These are phyloP conservation scores for Termitomyces eurrhizus DNA, from an alignment of 768 basidiomycete species.

Conservation along the genomic window DNA sequence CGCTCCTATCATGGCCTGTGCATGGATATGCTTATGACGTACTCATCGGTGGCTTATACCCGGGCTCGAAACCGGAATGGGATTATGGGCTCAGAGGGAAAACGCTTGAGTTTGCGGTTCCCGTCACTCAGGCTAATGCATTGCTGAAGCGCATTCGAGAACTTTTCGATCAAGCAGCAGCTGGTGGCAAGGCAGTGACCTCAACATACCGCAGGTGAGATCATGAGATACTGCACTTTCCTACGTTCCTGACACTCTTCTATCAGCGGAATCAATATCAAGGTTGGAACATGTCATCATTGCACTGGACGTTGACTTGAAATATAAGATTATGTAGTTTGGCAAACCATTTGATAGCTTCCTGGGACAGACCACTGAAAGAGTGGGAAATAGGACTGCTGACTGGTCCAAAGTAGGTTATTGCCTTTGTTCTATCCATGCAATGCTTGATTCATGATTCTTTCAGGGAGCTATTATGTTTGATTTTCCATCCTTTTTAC, in stretches of 20 bases:
- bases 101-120: slow-evolving; percentile 32
- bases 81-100: slow-evolving; percentile 31
- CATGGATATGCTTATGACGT: slow-evolving; percentile 32
- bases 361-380: slow-evolving; percentile 31
- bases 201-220: slow-evolving; percentile 30
- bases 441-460: background rate
- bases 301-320: background rate
- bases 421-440: background rate
- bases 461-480: slow-evolving; percentile 34
- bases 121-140: slow-evolving; percentile 27
- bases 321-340: slow-evolving; percentile 20
- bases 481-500: slow-evolving; percentile 32
- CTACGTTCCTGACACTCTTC: background rate
- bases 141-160: slow-evolving; percentile 29
- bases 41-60: slow-evolving; percentile 34
- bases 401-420: slow-evolving; percentile 32
- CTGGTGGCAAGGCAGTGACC: slow-evolving; percentile 31
- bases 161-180: slow-evolving; percentile 29
- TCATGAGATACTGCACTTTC: too few species aligned
- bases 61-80: slow-evolving; percentile 28
- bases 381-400: slow-evolving; percentile 24
- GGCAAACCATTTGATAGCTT: slow-evolving; percentile 33
- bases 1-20: slow-evolving; percentile 31
- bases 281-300: background rate
- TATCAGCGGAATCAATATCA: background rate